A percentile compares a stretch with the other conserved stretches of the same genome.
phyloP scores from a whole-genome alignment of 2,329 filamentous ascomycete species.

The Cercospora sesami region DNA sequence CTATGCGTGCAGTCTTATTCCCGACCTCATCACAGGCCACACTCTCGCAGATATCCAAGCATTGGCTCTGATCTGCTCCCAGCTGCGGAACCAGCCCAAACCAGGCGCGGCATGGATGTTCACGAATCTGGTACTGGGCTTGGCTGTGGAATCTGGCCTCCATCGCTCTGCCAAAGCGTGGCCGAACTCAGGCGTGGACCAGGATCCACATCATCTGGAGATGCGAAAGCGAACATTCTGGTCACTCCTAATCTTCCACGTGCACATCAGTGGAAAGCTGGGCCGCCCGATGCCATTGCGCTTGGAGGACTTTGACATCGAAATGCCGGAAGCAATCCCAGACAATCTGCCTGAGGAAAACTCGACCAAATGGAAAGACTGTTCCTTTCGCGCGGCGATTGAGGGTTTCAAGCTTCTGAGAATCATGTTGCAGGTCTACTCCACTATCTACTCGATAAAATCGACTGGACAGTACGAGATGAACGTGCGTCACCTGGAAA shows the following conservation, averaged over 20 bases:
- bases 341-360: constrained; percentile 69
- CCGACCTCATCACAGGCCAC: constrained; percentile 62
- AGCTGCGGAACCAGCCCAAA: constrained; percentile 76
- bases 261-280: constrained; percentile 71
- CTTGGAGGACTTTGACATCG: constrained; percentile 74
- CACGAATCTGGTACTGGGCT: constrained; percentile 62
- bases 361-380: constrained; percentile 53
- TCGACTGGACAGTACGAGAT: constrained; percentile 58
- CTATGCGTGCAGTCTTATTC: constrained; percentile 68
- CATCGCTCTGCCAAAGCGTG: constrained; percentile 69
- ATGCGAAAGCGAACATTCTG: constrained; percentile 78
- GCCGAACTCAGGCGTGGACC: constrained; percentile 52
- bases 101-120: constrained; percentile 73
- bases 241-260: constrained; percentile 65
- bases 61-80: constrained; percentile 67
- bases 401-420: constrained; percentile 65
- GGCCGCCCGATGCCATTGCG: constrained; percentile 75
- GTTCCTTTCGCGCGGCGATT: constrained; percentile 67
- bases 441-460: constrained; percentile 71
- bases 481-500: constrained; percentile 65
- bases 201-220: constrained; percentile 66
- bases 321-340: constrained; percentile 69
- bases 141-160: constrained; percentile 73
- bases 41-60: constrained; percentile 71
- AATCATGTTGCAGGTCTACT: constrained; percentile 71